Evolutionary conservation across 2,329 filamentous ascomycete genomes (phyloP), one percentile per base, ranked within the genome.

Genomic region (Exophiala sp.): DNA sequence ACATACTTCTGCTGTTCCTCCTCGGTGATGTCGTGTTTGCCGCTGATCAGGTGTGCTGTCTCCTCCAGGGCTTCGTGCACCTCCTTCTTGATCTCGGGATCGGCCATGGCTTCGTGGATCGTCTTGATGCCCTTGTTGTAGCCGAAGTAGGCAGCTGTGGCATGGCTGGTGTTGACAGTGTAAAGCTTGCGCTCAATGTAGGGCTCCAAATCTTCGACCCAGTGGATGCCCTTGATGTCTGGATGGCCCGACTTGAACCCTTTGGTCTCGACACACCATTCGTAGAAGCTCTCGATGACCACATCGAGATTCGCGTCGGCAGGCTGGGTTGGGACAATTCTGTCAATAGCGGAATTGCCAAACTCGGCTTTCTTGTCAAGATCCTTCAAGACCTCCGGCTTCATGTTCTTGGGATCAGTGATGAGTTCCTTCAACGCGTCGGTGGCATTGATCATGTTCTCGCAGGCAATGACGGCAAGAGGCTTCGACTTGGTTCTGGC

Each of bases 181-280:
- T 90, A 98, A 58, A 98, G 83, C 80, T 98, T 98, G 70, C 93
- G 90, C 82, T 98, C 93, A 64, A 98, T 97, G 75, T 91, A 98
- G 50, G 93, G 93, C 66, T 83, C 79, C 23, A 98, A 81, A 72
- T 97, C 79, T 58, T 88, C 82, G 52, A 97, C 93, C 82, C 88
- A 96, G 73, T 95, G 86, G 67, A 97, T 84, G 53, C 90, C 91
- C 59, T 93, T 71, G 64, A 98, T 91, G 14, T 80, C 71, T 4
- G 89, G 90, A 60, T 80, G 78, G 46, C 77, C 76, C 55, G 78
- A 73, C 57, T 83, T 80, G 70, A 97, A 96, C 1, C 91, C 91
- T 38, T 81, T 85, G 67, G 81, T 75, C 66, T 98, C 93, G 44
- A 98, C 90, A 32, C 93, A 91, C 93, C 93, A 98, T 75, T 98